Base-by-base conservation (phyloP, 164 flowering plant genomes). In the Umbilicus rupestris region DNA sequence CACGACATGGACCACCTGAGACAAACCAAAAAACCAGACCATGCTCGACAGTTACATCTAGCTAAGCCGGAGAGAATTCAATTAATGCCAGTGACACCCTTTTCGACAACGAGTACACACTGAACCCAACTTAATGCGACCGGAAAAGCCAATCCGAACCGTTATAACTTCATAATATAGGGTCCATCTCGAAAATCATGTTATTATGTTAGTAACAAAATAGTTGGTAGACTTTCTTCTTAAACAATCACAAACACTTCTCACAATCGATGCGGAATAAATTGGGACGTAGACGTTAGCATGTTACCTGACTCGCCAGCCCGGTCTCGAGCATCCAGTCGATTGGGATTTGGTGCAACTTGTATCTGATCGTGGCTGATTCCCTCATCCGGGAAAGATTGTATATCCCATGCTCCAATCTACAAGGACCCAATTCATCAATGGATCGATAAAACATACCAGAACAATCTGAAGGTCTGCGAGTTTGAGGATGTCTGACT, bases 311-410 rank as follows among this genome's bases (percentile, higher is more conserved):
- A 76, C 79, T 84, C 0, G 83, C 92, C 68, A 75, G 79, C 65
- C 97, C 98, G n/a, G 83, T 81, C 50, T 91, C 98, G 9, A 81
- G 88, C 93, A 94, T 89, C 98, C 98, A 94, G 37, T 85, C 85
- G 44, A 75, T 75, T 0, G 98, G 98, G 66, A 94, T 91, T 28
- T 77, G 79, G 62, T 86, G 87, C 3, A 69, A 75, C 68, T 77
- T 87, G 73, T 82, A 94, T 64, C 88, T 75, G 26, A 79, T 85
- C 0, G 90, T 69, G 3, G 95, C 87, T 1, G 92, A 83, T 74
- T 94, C 98, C 68, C 92, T 84, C 85, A 85, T 77, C 29, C 96
- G 70, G 0, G 96, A 91, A 20, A 91, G 78, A 74, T 85, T 88
- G 75, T 89, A 88, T n/a, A 83, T 89, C 1, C 95, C 89, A 73